Evolutionary conservation across 75 land plant species (phyloP), one percentile per base, ranked within the genome.

Genomic region (Chamaecyparis obtusa): DNA sequence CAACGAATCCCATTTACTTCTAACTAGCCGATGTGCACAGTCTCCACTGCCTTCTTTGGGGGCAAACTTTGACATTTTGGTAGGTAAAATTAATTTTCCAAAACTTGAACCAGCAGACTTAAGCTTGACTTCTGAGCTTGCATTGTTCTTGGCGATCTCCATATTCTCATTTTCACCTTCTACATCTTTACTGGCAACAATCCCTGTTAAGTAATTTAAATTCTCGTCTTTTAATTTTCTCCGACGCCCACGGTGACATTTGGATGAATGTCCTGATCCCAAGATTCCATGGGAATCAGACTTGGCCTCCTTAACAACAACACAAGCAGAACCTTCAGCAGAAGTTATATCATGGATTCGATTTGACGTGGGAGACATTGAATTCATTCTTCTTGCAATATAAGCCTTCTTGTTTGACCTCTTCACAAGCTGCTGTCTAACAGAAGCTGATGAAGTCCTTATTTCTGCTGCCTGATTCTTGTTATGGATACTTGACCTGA

Each of bases 21-120:
- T 94, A 60, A 98, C 99, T 85, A 94, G 98, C 88, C 97, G 93
- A 43, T 96, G 91, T 24, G 93, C 95, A 79, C 97, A 93, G 89
- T 96, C 98, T 84, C 93, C 93, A 54, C 84, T 87, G 49, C 93
- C 97, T 87, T 93, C 96, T 86, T 90, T 94, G 17, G 41, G 19
- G 54, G 85, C 76, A 60, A 88, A 14, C 60, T 88, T 92, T 37
- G 90, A 91, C 86, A 93, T 95, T 87, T 92, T 93, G 36, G 86
- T 41, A 57, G 88, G 89, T 39, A 91, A 84, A 30, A 90, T 19
- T 30, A 88, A 64, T 86, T 91, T 56, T 36, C 88, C 90, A 85
- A 49, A 85, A 85, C 89, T 89, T 75, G 90, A 89, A 64, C 43
- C 37, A 8, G 80, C 60, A 89, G 55, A 84, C 39, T 46, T 64